A percentile compares a stretch with the other conserved stretches of the same genome.
Conservation (phyloP, 345 rosid species). For the thale cress (Arabidopsis thaliana) region TAIR10.1 NC_003076.8:4554501-4555000, state of each 20-base stretch:
- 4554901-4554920: neutral
- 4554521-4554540: constrained; percentile 4
- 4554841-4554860: neutral
- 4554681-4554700: constrained; percentile 20
- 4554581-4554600: neutral
- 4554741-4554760: constrained; percentile 33
- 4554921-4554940: constrained; percentile 41
- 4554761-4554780: constrained; percentile 40
- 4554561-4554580: neutral
- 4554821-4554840: neutral
- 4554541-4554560: constrained; percentile 38
- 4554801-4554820: neutral
- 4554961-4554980: constrained; percentile 24
- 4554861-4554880: constrained; percentile 7
- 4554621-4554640: neutral
- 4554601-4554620: neutral
- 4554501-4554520: constrained; percentile 23
- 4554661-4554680: constrained; percentile 10
- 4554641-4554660: neutral
- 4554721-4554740: constrained; percentile 27
- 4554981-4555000: constrained; percentile 12
- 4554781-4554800: constrained; percentile 35
- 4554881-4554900: constrained; percentile 3
- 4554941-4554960: constrained; percentile 20
- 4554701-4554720: constrained; percentile 14